Evolutionary conservation across 306 rosid species (phyloP), one percentile per base, ranked within the genome.

Genomic region (Clitoria ternatea): DNA sequence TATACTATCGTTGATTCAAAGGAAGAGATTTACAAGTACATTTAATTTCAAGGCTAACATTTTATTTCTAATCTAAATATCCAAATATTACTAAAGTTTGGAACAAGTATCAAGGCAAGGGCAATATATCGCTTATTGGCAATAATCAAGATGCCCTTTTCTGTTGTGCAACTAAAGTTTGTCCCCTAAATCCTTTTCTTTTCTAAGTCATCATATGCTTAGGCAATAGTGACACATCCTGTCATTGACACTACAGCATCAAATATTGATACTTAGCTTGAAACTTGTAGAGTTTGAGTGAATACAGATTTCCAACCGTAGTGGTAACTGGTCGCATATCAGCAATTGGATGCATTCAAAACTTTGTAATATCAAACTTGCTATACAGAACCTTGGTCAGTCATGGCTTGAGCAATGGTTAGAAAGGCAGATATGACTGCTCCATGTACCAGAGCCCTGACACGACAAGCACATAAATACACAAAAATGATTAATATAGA

Each of bases 321-420:
- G 37, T 59, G 68, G 48, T 17, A 74, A 4, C 23, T 4, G 4
- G 61, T 29, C 12, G n/a, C 55, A 37, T 2, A 69, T 69, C 72
- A 76, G 53, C 65, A 66, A 50, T 7, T 67, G 69, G 78, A 69
- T 69, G 33, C 80, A 56, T 68, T 26, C 50, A 53, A 24, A 50
- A 56, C 26, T 63, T 43, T 33, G 76, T 69, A 61, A 23, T 14
- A 40, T 40, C 26, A 49, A 49, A 54, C 60, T 71, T 77, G n/a
- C 86, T 85, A 92, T 82, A 88, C 91, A 82, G 96, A 93, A 40
- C 98, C 98, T 83, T 93, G 98, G 73, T 88, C 98, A 7, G 89
- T 90, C 98, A 93, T 93, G 60, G 98, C 98, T 84, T 93, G 98
- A 53, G 97, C 98, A 73, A 93, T 77, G 30, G 92, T 90, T 77